A percentile compares a stretch with the other conserved stretches of the same genome.
These are phyloP conservation scores for Apophysomyces elegans DNA, from an alignment of 371 early-diverging fungal genomes.

Conservation along the genomic window DNA sequence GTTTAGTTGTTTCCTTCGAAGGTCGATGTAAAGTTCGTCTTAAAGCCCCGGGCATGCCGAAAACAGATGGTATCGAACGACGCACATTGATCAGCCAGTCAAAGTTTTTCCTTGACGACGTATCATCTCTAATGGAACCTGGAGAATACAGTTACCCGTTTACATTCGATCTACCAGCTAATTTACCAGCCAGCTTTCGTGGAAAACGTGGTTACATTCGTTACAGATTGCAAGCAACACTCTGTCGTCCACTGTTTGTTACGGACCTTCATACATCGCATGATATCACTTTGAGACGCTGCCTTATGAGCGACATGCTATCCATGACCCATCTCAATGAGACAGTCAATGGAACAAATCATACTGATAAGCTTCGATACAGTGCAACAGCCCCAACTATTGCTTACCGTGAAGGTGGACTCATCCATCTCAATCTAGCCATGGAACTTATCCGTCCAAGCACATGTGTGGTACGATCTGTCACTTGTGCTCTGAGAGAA, in stretches of 20 bases:
- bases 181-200: conserved; percentile 46
- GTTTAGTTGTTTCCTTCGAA: conserved; percentile 47
- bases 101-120: conserved; percentile 39
- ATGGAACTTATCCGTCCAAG: conserved; percentile 41
- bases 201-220: conserved; percentile 50
- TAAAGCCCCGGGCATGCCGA: conserved; percentile 31
- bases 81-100: conserved; percentile 40
- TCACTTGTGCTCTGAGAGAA: conserved; percentile 51
- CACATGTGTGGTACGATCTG: conserved; percentile 34
- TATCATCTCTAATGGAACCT: conserved; percentile 26
- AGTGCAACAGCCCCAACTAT: conserved; percentile 48
- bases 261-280: conserved; percentile 37
- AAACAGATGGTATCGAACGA: conserved; percentile 36
- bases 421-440: conserved; percentile 41
- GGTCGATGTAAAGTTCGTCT: conserved; percentile 49
- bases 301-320: conserved; percentile 34
- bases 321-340: conserved; percentile 30
- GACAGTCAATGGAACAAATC: conserved; percentile 34
- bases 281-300: conserved; percentile 43
- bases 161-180: conserved; percentile 44
- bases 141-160: conserved; percentile 46
- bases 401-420: conserved; percentile 51
- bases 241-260: conserved; percentile 47
- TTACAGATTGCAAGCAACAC: conserved; percentile 39
- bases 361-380: conserved; percentile 34